Percentiles rank a stretch among this genome's conserved stretches.
phyloP scores from a whole-genome alignment of 2,329 filamentous ascomycete genomes.

The Penicillium sp. region DNA sequence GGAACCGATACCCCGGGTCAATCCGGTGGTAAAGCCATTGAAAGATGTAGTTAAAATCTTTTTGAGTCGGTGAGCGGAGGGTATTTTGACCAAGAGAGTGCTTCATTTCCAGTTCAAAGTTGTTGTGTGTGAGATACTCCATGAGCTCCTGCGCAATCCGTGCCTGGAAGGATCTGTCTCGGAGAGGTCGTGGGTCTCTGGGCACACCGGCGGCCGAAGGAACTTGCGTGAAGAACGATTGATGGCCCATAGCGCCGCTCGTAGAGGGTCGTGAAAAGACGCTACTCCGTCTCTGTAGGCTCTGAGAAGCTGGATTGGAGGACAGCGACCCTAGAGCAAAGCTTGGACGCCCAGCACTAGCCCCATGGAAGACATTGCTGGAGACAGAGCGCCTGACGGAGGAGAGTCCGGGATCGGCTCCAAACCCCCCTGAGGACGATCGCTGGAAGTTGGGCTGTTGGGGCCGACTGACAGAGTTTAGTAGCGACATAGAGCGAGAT shows the following conservation, averaged over 20 bases:
- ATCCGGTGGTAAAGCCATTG: constrained; percentile 97
- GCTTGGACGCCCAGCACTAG: constrained; percentile 70
- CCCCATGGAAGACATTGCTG: constrained; percentile 64
- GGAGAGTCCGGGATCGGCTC: constrained; percentile 78
- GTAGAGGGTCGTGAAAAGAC: constrained; percentile 77
- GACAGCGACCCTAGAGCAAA: constrained; percentile 65
- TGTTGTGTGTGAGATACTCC: constrained; percentile 89
- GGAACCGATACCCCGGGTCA: constrained; percentile 89
- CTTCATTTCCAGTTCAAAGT: constrained; percentile 98
- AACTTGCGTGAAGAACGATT: constrained; percentile 93
- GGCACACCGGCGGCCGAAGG: constrained; percentile 81
- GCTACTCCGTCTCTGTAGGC: constrained; percentile 74
- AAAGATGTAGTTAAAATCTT: constrained; percentile 98
- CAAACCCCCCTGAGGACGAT: constrained; percentile 75
- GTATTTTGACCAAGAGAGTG: constrained; percentile 89
- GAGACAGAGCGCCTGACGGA: constrained; percentile 83
- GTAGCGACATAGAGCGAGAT: constrained; percentile 82
- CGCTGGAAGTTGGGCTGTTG: constrained; percentile 87
- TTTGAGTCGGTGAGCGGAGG: constrained; percentile 92
- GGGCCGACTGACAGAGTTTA: constrained; percentile 81
- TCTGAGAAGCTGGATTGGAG: constrained; percentile 59
- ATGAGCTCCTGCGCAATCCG: constrained; percentile 86
- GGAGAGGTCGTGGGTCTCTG: constrained; percentile 82
- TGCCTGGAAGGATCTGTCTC: constrained; percentile 77
- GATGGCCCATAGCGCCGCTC: constrained; percentile 71